Evolutionary conservation across 805 yeast genomes (phyloP).

Genomic region (Wickerhamiella azyma): DNA sequence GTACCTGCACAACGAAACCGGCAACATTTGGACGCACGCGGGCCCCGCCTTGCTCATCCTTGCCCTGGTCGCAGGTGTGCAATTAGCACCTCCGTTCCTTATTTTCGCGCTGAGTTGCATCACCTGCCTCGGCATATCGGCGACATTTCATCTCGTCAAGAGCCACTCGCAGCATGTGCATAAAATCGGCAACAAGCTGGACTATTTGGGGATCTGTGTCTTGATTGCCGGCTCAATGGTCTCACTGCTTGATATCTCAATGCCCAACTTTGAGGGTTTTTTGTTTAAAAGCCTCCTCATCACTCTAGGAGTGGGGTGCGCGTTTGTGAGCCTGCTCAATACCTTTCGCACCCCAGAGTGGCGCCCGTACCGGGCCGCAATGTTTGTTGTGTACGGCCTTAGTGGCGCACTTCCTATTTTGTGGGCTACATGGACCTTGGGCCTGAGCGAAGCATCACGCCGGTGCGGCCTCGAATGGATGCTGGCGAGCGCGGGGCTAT

Average conservation of each 20-base stretch:
- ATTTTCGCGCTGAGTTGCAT: slow-evolving; percentile 46
- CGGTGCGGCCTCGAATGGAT: slow-evolving; percentile 52
- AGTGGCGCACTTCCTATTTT: slow-evolving; percentile 61
- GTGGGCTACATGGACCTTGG: slow-evolving; percentile 38
- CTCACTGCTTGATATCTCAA: slow-evolving; percentile 35
- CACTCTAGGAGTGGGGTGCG: slow-evolving; percentile 46
- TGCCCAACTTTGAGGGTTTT: slow-evolving; percentile 26
- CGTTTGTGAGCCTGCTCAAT: slow-evolving; percentile 47
- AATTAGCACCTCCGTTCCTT: slow-evolving; percentile 23
- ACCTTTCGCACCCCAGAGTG: slow-evolving; percentile 56
- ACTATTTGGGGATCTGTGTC: slow-evolving; percentile 61
- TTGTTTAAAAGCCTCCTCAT: slow-evolving; percentile 33
- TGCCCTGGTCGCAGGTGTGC: slow-evolving; percentile 23
- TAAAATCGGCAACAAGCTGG: slow-evolving; percentile 51
- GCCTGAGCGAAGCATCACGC: slow-evolving; percentile 33
- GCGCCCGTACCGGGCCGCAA: slow-evolving; percentile 61
- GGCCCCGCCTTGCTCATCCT: slow-evolving; percentile 24
- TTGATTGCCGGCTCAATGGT: slow-evolving; percentile 52
- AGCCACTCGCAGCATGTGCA: slow-evolving; percentile 47
- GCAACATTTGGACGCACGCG: slow-evolving; percentile 57
- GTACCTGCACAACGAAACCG: slow-evolving; percentile 56
- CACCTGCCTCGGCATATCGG: slow-evolving; percentile 46
- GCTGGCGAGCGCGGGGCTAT: slow-evolving; percentile 54
- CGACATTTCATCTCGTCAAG: slow-evolving; percentile 53
- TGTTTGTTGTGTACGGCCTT: slow-evolving; percentile 72